phyloP scores from a whole-genome alignment of 306 rosid genomes.

The Rosa rugosa region DNA sequence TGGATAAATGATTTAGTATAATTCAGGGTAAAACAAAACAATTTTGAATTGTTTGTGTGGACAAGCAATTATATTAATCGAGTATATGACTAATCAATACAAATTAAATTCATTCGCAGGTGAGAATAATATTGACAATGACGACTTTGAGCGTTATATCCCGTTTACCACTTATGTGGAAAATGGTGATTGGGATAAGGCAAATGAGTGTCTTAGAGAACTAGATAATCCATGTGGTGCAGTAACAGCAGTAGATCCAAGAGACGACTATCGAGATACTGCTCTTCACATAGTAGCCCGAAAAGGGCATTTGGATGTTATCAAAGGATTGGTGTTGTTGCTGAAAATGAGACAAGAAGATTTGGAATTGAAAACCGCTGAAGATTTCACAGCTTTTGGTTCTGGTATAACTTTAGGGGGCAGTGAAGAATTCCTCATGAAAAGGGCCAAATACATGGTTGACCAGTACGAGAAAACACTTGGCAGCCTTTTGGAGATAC shows the following conservation, averaged over 20 bases:
- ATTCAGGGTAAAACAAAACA: neutral
- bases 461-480: no score
- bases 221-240: neutral
- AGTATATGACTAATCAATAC: no score
- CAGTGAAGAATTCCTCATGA: no score
- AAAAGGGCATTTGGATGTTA: neutral
- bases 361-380: no score
- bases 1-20: neutral
- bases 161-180: neutral
- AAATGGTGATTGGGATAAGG: neutral
- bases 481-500: no score
- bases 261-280: neutral
- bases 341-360: neutral
- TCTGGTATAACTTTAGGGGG: no score
- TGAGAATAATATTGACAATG: neutral
- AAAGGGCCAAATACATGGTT: no score
- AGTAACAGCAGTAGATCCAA: neutral
- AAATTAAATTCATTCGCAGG: neutral
- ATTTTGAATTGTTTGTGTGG: neutral
- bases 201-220: neutral
- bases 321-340: neutral
- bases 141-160: neutral
- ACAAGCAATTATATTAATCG: no score
- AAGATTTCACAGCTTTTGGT: no score
- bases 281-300: neutral